phyloP scores from a whole-genome alignment of 2,329 filamentous ascomycete species.

The Colletotrichum sublineola region DNA sequence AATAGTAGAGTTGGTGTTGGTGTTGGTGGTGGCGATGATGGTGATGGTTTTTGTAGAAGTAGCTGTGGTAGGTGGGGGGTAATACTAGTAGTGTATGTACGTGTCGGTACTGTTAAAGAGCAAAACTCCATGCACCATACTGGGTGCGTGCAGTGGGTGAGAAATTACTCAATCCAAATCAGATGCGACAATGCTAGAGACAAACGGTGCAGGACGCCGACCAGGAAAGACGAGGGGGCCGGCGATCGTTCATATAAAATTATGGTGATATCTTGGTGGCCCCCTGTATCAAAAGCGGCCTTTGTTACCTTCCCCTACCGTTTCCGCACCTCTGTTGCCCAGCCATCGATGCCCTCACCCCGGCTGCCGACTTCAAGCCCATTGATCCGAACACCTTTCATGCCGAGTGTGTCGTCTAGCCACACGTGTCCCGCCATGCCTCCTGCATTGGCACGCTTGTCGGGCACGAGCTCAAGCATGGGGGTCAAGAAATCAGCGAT shows the following conservation, averaged over 20 bases:
- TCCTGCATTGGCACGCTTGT: slow-evolving; percentile 92
- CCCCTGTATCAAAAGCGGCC: slow-evolving; percentile 25
- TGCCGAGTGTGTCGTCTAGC: slow-evolving; percentile 87
- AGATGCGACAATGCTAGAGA: slow-evolving; percentile 3
- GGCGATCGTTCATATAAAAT: slow-evolving; percentile 26
- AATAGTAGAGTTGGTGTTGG: not conserved
- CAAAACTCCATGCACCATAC: slow-evolving; percentile 23
- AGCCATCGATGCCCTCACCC: slow-evolving; percentile 94
- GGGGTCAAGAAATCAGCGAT: slow-evolving; percentile 87
- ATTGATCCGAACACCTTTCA: slow-evolving; percentile 83
- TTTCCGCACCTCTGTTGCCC: slow-evolving; percentile 90
- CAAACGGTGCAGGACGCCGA: slow-evolving; percentile 8
- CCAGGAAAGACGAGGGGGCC: slow-evolving; percentile 15
- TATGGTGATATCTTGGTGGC: slow-evolving; percentile 36
- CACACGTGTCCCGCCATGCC: slow-evolving; percentile 92
- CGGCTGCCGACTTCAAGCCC: slow-evolving; percentile 82
- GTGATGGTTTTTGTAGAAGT: not conserved
- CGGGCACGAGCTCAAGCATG: slow-evolving; percentile 91
- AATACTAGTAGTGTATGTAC: not conserved
- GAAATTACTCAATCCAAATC: slow-evolving; percentile 14
- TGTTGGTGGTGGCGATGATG: not conserved
- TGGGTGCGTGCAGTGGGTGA: slow-evolving; percentile 5
- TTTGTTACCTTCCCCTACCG: slow-evolving; percentile 62
- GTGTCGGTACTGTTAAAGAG: slow-evolving; percentile 21
- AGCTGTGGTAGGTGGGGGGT: not conserved